A percentile compares a stretch with the other conserved stretches of the same genome.
Evolutionary conservation across 176 grass and related monocot species (phyloP).

Genomic region (Carex pumila): DNA sequence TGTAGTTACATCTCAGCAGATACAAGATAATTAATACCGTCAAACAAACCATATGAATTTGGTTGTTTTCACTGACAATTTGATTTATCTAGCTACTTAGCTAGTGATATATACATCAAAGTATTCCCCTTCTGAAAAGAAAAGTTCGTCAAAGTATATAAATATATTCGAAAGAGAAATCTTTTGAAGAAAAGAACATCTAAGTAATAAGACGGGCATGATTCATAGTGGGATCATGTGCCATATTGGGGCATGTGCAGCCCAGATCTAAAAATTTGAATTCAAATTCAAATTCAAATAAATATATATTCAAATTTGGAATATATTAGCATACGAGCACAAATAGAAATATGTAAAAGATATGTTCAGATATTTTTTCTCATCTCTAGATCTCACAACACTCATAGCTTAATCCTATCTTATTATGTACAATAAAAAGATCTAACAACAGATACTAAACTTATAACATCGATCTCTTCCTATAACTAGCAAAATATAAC

Average conservation of each 20-base stretch:
- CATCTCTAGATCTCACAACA: neutral
- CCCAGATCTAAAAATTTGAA: neutral
- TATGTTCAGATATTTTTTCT: neutral
- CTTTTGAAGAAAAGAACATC: neutral
- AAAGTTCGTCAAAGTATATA: neutral
- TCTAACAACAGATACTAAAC: neutral
- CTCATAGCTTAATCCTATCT: neutral
- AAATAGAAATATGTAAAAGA: neutral
- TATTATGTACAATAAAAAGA: slow-evolving; percentile 2
- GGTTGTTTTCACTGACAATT: neutral
- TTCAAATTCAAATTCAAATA: neutral
- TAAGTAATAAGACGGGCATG: neutral
- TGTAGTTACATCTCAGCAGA: neutral
- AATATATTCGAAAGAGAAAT: neutral
- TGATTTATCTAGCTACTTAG: no score
- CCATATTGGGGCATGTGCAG: neutral
- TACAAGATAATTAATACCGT: neutral
- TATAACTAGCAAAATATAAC: neutral
- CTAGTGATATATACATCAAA: no score
- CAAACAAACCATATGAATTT: neutral
- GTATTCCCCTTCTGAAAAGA: neutral
- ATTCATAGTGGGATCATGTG: neutral
- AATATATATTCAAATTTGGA: neutral
- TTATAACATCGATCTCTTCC: neutral
- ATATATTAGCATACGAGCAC: neutral